Evolutionary conservation across 2,329 filamentous ascomycete genomes (phyloP).

Genomic region (Botryotinia narcissicola): DNA sequence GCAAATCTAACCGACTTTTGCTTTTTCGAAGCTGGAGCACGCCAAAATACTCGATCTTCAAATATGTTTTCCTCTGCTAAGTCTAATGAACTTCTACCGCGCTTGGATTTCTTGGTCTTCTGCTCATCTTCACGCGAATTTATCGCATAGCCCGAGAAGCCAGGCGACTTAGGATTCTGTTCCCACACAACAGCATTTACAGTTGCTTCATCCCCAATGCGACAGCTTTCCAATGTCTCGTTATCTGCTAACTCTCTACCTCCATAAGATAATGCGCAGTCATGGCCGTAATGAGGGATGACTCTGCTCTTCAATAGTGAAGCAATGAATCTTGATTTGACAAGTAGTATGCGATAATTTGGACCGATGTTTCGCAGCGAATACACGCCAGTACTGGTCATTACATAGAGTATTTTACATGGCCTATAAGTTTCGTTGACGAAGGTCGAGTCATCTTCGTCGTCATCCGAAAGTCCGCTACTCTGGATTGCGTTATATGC

Average conservation of each 20-base stretch:
- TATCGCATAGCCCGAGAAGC: background rate
- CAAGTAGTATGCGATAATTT: background rate
- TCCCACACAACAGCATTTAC: constrained; percentile 6
- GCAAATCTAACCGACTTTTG: background rate
- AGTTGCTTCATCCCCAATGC: constrained; percentile 11
- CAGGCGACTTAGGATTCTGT: background rate
- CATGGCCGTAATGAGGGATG: background rate
- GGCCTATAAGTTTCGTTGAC: background rate
- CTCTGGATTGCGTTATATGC: background rate
- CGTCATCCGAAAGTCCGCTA: background rate
- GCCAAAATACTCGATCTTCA: background rate
- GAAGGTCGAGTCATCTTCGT: background rate
- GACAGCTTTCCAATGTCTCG: background rate
- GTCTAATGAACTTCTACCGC: background rate
- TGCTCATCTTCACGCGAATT: background rate
- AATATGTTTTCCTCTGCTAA: background rate
- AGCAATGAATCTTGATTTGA: constrained; percentile 1
- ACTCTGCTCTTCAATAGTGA: background rate
- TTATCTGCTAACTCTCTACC: background rate
- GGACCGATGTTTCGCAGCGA: background rate
- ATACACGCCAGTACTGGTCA: background rate
- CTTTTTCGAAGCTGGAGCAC: background rate
- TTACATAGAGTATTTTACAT: background rate
- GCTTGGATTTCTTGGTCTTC: background rate
- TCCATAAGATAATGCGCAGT: constrained; percentile 1